Percentiles rank a stretch among this genome's conserved stretches.
phyloP scores from a whole-genome alignment of 1,139 yeast genomes.

The Casaregolazyma suthepensis region DNA sequence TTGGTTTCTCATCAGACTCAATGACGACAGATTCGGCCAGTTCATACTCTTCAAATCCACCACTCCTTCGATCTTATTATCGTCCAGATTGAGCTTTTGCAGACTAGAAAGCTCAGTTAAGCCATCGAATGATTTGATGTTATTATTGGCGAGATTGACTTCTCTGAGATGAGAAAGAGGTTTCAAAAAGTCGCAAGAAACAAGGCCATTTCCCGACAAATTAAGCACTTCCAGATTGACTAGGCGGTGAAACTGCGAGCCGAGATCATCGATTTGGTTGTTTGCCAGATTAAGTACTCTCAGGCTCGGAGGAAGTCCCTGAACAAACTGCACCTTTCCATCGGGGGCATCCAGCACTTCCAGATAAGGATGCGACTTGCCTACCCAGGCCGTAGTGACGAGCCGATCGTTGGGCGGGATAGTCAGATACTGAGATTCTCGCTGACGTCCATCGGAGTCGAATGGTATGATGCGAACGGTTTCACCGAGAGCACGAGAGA shows the following conservation, averaged over 20 bases:
- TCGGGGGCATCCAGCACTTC: slow-evolving; percentile 28
- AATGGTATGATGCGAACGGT: slow-evolving; percentile 30
- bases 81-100: slow-evolving; percentile 24
- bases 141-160: slow-evolving; percentile 27
- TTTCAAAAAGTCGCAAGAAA: slow-evolving; percentile 29
- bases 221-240: slow-evolving; percentile 30
- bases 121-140: slow-evolving; percentile 26
- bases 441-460: slow-evolving; percentile 28
- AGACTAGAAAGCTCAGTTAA: slow-evolving; percentile 28
- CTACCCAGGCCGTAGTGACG: slow-evolving; percentile 30
- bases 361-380: slow-evolving; percentile 34
- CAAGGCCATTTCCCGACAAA: slow-evolving; percentile 30
- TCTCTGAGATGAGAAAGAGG: slow-evolving; percentile 29
- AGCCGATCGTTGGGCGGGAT: slow-evolving; percentile 29
- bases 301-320: slow-evolving; percentile 33
- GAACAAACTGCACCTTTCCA: slow-evolving; percentile 32
- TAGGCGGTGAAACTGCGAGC: slow-evolving; percentile 26
- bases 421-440: slow-evolving; percentile 34
- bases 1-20: slow-evolving; percentile 21
- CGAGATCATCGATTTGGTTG: slow-evolving; percentile 31
- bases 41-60: slow-evolving; percentile 1
- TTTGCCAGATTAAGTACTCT: slow-evolving; percentile 25
- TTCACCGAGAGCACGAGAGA: slow-evolving; percentile 27
- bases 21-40: slow-evolving; percentile 18
- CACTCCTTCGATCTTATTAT: slow-evolving; percentile 21